Base-by-base conservation (phyloP, 2,329 filamentous ascomycete genomes). In the Monilinia fructigena region DNA sequence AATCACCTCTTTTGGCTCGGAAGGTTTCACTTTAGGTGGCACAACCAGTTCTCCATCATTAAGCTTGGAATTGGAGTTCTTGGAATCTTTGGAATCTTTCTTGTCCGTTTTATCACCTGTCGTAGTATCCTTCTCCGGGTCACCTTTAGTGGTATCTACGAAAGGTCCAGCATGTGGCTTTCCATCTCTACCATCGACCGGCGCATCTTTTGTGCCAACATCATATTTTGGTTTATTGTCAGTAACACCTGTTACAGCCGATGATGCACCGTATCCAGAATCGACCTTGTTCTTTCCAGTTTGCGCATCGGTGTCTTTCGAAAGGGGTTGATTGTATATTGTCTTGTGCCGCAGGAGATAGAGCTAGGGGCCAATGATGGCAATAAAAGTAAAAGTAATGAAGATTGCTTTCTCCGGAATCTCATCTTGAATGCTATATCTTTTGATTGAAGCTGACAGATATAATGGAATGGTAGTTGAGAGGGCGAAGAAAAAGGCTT, bases 151-250 rank as follows among this genome's bases (percentile, higher is more conserved):
- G 20, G 82, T 84, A 69, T 88, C 86, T 66, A 93, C 87, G 75
- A 86, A 89, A 7, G 95, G 95, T 1, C 95, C 95, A 26, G 89
- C 86, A 76, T 97, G 94, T 56, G 95, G 95, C 80, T 93, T 95
- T 58, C 95, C 95, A 79, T 98, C 95, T 73, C 90, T 89, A 55
- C 93, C 93, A 76, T 98, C 95, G 26, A 97, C 89, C 0, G 94
- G 94, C 66, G 91, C 92, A 80, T 95, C 89, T 77, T 93, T 93
- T 62, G 87, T 88, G 63, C 86, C 86, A 70, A 75, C 66, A 52
- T 73, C 73, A 53, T 68, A 71, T 55, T 74, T 74, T 14, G 72
- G 63, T 60, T 81, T 79, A 2, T 47, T 58, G 14, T 54, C 65
- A 23, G 75, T 67, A 6, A 73, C 55, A 55, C 74, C 73, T 47